Evolutionary conservation across 495 filamentous ascomycete genomes (phyloP), one percentile per base, ranked within the genome.

Genomic region (Immersiella caudata): DNA sequence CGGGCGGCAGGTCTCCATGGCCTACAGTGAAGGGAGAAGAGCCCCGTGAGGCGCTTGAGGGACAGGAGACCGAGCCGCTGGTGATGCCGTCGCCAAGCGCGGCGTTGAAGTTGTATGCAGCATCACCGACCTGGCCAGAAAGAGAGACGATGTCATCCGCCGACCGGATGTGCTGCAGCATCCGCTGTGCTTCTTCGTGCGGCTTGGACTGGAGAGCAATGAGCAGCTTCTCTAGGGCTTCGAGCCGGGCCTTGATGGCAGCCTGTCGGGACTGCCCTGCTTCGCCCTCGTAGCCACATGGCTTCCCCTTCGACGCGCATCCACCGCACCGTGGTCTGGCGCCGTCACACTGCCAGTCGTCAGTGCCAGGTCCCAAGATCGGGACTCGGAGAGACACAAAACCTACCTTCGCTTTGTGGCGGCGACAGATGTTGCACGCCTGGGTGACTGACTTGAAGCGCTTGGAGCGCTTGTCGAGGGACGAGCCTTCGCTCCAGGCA

Each of bases 211-310:
- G 68, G 20, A 76, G 73, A 6, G 65, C 70, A n/a, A 21, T 50
- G 8, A 75, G 36, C 12, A 75, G 33, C 36, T 68, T 69, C 68
- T 76, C 73, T n/a, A 76, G 59, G 5, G 59, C 64, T 25, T 67
- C 69, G 2, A 76, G 51, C 1, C 73, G 69, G 6, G 71, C 46
- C 60, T 70, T 67, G 56, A 69, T 68, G 21, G 71, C 71, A 0
- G 68, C 69, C 16, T 75, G 69, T 26, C 69, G 69, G 7, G 74
- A 76, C 51, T 76, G 74, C 57, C 74, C 73, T 4, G 59, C 73
- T 24, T 75, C 69, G 36, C 73, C 73, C n/a, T 75, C 71, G 33
- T 75, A 76, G 21, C 66, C 49, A 29, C 74, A 76, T 7, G 64
- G 55, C 14, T 61, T 54, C 2, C 49, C 50, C 51, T 69, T 70